Evolutionary conservation across 2,329 filamentous ascomycete species (phyloP).

Genomic region (Trichoderma sp.): DNA sequence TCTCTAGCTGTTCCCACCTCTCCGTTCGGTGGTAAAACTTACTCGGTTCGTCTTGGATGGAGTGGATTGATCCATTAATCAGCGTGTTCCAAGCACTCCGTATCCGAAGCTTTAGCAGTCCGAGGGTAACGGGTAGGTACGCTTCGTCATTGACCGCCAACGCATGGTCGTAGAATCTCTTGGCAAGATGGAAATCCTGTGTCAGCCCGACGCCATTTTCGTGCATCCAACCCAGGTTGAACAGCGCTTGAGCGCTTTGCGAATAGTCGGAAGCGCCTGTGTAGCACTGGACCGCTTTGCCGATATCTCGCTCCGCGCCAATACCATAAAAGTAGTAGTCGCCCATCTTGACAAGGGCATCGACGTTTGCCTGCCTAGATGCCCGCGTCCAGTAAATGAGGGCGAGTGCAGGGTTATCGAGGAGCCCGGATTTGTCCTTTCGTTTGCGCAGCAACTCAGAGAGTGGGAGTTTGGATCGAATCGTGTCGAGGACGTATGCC

Average conservation of each 20-base stretch:
- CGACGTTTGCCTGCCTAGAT: conserved; percentile 87
- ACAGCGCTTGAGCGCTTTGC: conserved; percentile 90
- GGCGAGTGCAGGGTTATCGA: conserved; percentile 60
- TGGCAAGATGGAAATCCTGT: conserved; percentile 96
- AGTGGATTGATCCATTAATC: conserved; percentile 86
- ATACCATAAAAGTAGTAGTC: conserved; percentile 91
- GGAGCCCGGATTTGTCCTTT: conserved; percentile 34
- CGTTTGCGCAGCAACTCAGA: conserved; percentile 48
- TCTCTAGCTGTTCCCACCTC: too few relatives aligned
- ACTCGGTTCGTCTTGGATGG: conserved; percentile 86
- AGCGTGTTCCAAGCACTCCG: conserved; percentile 94
- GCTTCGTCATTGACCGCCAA: conserved; percentile 89
- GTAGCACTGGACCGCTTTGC: conserved; percentile 92
- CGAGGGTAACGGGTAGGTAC: conserved; percentile 87
- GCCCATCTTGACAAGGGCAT: conserved; percentile 95
- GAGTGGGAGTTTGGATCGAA: conserved; percentile 47
- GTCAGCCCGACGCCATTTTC: conserved; percentile 91
- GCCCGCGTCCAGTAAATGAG: conserved; percentile 95
- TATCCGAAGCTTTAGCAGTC: conserved; percentile 77
- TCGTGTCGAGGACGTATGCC: conserved; percentile 78
- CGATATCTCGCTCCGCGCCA: conserved; percentile 66
- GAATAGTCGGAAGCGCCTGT: conserved; percentile 86
- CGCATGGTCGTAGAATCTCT: conserved; percentile 91
- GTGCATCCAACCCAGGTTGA: conserved; percentile 99
- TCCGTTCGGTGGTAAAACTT: conserved; percentile 36